Base-by-base conservation (phyloP, 805 yeast species). In the Saccharomycopsis vini region DNA sequence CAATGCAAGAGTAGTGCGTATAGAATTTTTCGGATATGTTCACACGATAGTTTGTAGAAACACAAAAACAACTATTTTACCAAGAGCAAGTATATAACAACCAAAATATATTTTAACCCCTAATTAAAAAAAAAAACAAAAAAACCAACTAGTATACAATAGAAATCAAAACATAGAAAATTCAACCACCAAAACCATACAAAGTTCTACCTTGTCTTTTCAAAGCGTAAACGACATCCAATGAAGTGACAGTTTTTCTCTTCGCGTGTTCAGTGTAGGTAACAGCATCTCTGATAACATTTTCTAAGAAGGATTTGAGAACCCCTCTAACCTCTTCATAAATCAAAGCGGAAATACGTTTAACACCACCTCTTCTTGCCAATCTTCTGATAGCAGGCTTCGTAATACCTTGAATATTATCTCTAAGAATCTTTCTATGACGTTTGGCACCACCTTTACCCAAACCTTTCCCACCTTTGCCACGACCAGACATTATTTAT, bases 381-480 rank as follows among this genome's bases (percentile, higher is more conserved):
- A 90, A 82, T 86, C 98, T 90, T 79, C 98, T 88, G 67, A 90
- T 90, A 66, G 98, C 98, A 66, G 98, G 98, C 81, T 90, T 90
- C 54, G 98, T 90, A 67, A 90, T 90, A 79, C 98, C 98, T 75
- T 89, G 97, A 59, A 92, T 90, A 90, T 90, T 92, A 72, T 92
- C 98, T 79, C 97, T 89, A 57, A 89, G 78, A 72, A 90, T 86
- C 86, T 89, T 89, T 81, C 97, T 87, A 88, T 90, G 98, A 74
- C 98, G 88, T 82, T 90, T 90, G 63, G 98, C 98, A 77, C 98
- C 98, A 75, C 97, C 97, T 77, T 92, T 92, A 66, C 98, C 98
- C 62, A 92, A 79, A 75, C 98, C 98, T 85, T 92, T 92, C 67
- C 97, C 98, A 67, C 97, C 97, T 87, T 92, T 90, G 66, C 98